Evolutionary conservation across 2,329 filamentous ascomycete genomes (phyloP).

Genomic region (Cercospora citrullina): DNA sequence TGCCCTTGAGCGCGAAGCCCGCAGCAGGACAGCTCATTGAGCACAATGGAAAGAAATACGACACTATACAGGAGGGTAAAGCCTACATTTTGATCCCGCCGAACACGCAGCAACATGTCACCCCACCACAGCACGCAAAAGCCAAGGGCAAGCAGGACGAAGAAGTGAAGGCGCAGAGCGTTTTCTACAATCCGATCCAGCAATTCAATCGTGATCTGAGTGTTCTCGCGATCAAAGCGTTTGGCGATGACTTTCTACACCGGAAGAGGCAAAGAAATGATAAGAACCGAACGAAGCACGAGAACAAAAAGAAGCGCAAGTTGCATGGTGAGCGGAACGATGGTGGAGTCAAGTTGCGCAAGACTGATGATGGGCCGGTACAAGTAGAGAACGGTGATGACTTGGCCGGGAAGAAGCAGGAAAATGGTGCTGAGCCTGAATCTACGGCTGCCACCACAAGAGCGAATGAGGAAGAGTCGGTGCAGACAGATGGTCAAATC

Average conservation of each 20-base stretch:
- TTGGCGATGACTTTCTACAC: conserved; percentile 63
- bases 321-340: conserved; percentile 36
- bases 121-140: conserved; percentile 48
- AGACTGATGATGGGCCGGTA: conserved; percentile 17
- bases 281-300: conserved; percentile 35
- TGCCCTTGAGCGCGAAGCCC: conserved; percentile 30
- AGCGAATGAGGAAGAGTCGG: not conserved
- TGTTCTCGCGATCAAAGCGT: conserved; percentile 86
- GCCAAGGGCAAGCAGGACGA: conserved; percentile 45
- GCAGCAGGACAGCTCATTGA: conserved; percentile 36
- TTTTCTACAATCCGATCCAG: conserved; percentile 99
- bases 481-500: not conserved
- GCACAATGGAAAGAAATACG: conserved; percentile 41
- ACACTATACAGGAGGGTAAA: conserved; percentile 65
- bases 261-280: conserved; percentile 34
- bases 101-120: conserved; percentile 49
- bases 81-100: conserved; percentile 66
- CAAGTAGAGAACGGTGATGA: not conserved
- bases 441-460: not conserved
- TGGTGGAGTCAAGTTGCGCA: conserved; percentile 18
- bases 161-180: conserved; percentile 61
- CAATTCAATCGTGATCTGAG: conserved; percentile 98
- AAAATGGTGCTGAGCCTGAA: not conserved
- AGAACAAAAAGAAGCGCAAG: conserved; percentile 36
- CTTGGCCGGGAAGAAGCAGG: not conserved